A percentile compares a stretch with the other conserved stretches of the same genome.
phyloP scores from a whole-genome alignment of 2,329 filamentous ascomycete species.

The Fusarium graminum region DNA sequence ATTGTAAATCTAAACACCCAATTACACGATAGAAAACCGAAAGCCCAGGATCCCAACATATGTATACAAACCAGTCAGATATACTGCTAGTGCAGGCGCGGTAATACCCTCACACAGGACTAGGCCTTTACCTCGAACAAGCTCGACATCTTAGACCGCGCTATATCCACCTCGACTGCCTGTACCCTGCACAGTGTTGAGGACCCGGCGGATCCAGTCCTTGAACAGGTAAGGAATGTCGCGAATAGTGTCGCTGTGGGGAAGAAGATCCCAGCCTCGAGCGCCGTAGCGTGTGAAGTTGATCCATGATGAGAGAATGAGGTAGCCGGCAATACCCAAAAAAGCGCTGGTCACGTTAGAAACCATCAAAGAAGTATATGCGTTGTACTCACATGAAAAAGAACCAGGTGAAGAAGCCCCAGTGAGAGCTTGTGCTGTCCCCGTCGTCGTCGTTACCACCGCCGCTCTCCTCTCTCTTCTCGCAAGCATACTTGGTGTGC shows the following conservation, averaged over 20 bases:
- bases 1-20: slow-evolving; percentile 39
- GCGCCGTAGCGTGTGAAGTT: slow-evolving; percentile 98
- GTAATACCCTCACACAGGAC: slow-evolving; percentile 17
- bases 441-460: slow-evolving; percentile 54
- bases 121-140: background rate
- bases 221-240: slow-evolving; percentile 93
- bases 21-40: slow-evolving; percentile 35
- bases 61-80: slow-evolving; percentile 48
- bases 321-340: slow-evolving; percentile 85
- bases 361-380: background rate
- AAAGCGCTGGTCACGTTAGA: slow-evolving; percentile 74
- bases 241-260: slow-evolving; percentile 91
- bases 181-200: slow-evolving; percentile 86
- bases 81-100: slow-evolving; percentile 49
- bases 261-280: slow-evolving; percentile 92
- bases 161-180: slow-evolving; percentile 93
- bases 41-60: slow-evolving; percentile 31
- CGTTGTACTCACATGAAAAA: slow-evolving; percentile 81
- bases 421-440: slow-evolving; percentile 67
- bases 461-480: slow-evolving; percentile 63
- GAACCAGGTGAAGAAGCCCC: slow-evolving; percentile 99
- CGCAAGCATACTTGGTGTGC: slow-evolving; percentile 89
- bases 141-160: slow-evolving; percentile 73
- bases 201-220: slow-evolving; percentile 84
- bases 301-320: slow-evolving; percentile 98